phyloP scores from a whole-genome alignment of 2,329 filamentous ascomycete genomes.

The Trichophyton verrucosum region DNA sequence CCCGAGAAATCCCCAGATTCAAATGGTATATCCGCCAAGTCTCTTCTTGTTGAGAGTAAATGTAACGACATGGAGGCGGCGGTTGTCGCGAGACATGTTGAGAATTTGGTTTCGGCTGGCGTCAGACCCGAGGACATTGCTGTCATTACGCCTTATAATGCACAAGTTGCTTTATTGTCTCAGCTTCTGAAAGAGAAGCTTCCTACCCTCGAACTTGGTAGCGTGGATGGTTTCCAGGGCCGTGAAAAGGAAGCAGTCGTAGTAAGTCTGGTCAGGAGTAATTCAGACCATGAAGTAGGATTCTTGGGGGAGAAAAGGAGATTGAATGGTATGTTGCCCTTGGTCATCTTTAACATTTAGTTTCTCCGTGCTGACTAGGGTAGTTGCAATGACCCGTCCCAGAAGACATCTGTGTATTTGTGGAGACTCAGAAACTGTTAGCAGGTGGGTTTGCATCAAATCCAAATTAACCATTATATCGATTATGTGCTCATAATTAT shows the following conservation, averaged over 20 bases:
- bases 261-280: conserved; percentile 87
- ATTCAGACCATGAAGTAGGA: conserved; percentile 72
- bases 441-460: conserved; percentile 50
- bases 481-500: conserved; percentile 13
- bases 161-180: conserved; percentile 70
- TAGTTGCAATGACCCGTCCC: conserved; percentile 93
- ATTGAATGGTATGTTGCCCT: conserved; percentile 60
- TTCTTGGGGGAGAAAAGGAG: conserved; percentile 86
- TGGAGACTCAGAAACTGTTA: conserved; percentile 87
- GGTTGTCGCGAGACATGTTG: conserved; percentile 67
- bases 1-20: conserved; percentile 70
- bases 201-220: conserved; percentile 83
- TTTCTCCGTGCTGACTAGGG: conserved; percentile 5
- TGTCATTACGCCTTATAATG: conserved; percentile 92
- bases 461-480: not conserved
- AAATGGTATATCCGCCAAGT: conserved; percentile 39
- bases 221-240: conserved; percentile 93
- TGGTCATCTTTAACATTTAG: not conserved
- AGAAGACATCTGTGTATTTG: conserved; percentile 82
- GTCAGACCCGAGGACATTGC: conserved; percentile 76
- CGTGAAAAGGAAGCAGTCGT: conserved; percentile 93
- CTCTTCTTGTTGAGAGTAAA: conserved; percentile 60
- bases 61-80: conserved; percentile 84
- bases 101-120: conserved; percentile 62
- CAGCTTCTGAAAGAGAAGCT: conserved; percentile 65